Conservation (phyloP, 805 yeast species). For the Phaffomyces antillensis region DNA sequence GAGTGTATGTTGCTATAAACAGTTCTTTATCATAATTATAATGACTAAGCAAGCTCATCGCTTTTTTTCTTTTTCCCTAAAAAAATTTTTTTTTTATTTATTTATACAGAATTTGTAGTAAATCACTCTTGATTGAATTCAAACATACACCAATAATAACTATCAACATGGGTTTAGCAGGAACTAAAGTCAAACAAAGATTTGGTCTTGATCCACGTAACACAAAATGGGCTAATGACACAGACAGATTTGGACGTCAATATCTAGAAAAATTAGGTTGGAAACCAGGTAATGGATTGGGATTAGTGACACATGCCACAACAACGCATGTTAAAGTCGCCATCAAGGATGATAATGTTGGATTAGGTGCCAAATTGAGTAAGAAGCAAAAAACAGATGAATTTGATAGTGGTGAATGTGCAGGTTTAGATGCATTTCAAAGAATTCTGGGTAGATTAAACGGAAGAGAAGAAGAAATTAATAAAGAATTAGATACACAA, state of each 20-base stretch:
- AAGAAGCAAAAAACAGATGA: slow-evolving; percentile 54
- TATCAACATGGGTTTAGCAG: slow-evolving; percentile 69
- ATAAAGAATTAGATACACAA: slow-evolving; percentile 59
- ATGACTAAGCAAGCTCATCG: slow-evolving; percentile 1
- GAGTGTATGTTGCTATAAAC: too few relatives aligned
- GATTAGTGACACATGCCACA: slow-evolving; percentile 56
- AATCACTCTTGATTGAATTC: too few relatives aligned
- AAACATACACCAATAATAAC: too few relatives aligned
- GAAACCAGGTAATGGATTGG: slow-evolving; percentile 88
- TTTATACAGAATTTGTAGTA: neutral
- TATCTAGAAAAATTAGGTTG: slow-evolving; percentile 82
- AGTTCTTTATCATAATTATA: too few relatives aligned
- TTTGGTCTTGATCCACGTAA: slow-evolving; percentile 92
- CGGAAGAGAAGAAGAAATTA: slow-evolving; percentile 69
- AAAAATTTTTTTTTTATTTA: neutral
- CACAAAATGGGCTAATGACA: slow-evolving; percentile 88
- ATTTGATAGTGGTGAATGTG: slow-evolving; percentile 74
- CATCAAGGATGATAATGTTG: slow-evolving; percentile 74
- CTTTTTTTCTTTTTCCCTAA: slow-evolving; percentile 3
- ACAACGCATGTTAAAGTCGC: slow-evolving; percentile 80
- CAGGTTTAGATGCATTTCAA: slow-evolving; percentile 91
- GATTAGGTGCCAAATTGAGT: slow-evolving; percentile 80
- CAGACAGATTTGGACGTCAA: slow-evolving; percentile 78
- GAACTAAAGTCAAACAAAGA: slow-evolving; percentile 69
- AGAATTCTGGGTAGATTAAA: slow-evolving; percentile 81